These are phyloP conservation scores for Coniochaeta prunicola DNA, from an alignment of 2,329 filamentous ascomycete genomes.

Conservation along the genomic window DNA sequence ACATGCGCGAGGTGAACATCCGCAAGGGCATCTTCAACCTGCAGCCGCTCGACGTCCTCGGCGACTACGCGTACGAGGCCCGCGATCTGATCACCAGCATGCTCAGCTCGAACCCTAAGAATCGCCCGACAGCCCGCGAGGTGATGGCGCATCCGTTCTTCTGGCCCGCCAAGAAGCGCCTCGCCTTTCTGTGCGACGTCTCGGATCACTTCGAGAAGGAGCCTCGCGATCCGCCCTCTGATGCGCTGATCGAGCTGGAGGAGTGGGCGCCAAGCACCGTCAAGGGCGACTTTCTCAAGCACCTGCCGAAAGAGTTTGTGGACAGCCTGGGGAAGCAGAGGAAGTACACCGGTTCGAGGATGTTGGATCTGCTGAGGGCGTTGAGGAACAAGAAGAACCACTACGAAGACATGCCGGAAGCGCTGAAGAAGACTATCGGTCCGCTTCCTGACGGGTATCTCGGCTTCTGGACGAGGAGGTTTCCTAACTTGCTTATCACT, in stretches of 20 bases:
- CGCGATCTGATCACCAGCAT: conserved; percentile 81
- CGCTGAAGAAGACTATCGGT: conserved; percentile 64
- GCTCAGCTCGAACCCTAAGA: conserved; percentile 49
- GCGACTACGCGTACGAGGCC: conserved; percentile 80
- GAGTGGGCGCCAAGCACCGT: conserved; percentile 43
- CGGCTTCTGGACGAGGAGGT: conserved; percentile 72
- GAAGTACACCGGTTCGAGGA: conserved; percentile 79
- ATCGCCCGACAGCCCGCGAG: conserved; percentile 63
- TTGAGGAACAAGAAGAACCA: conserved; percentile 96
- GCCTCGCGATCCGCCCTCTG: conserved; percentile 71
- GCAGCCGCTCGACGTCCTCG: conserved; percentile 63
- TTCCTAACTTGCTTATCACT: conserved; percentile 69
- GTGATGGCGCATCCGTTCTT: conserved; percentile 95
- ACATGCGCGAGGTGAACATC: conserved; percentile 96
- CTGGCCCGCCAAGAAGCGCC: conserved; percentile 82
- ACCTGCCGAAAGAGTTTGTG: conserved; percentile 73
- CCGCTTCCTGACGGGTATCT: conserved; percentile 74
- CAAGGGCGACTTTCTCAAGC: conserved; percentile 68
- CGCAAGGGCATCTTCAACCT: conserved; percentile 79
- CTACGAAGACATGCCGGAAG: conserved; percentile 89
- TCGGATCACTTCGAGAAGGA: conserved; percentile 97
- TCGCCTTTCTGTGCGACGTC: conserved; percentile 90
- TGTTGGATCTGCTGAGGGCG: conserved; percentile 82
- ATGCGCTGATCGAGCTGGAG: conserved; percentile 55
- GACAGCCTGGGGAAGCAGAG: conserved; percentile 88